These are phyloP conservation scores for Zymoseptoria ardabiliae DNA, from an alignment of 2,329 filamentous ascomycete genomes.

Conservation along the genomic window DNA sequence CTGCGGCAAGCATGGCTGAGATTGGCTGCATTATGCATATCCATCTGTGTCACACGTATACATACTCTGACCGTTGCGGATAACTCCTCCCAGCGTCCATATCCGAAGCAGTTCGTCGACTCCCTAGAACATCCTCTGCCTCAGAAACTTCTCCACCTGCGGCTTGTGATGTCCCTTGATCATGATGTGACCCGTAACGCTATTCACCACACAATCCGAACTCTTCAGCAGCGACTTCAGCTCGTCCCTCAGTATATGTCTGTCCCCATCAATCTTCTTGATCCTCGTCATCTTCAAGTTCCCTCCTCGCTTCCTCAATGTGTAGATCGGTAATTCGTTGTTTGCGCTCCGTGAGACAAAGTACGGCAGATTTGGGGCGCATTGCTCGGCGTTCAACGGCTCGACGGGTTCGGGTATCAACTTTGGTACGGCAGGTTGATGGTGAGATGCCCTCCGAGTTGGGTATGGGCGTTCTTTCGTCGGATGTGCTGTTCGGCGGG, in stretches of 20 bases:
- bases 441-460: constrained; percentile 23
- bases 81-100: no score
- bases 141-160: constrained; percentile 30
- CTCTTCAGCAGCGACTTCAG: constrained; percentile 50
- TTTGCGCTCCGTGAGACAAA: constrained; percentile 64
- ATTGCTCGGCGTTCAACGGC: constrained; percentile 22
- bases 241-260: constrained; percentile 55
- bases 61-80: no score
- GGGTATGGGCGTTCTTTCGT: constrained; percentile 29
- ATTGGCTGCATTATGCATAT: no score
- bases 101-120: no score
- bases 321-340: constrained; percentile 70
- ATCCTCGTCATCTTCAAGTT: constrained; percentile 67
- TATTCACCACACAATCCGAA: constrained; percentile 50
- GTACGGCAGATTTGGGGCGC: constrained; percentile 52
- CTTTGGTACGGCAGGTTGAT: constrained; percentile 11
- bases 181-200: constrained; percentile 63
- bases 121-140: constrained; percentile 29
- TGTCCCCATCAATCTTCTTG: constrained; percentile 72
- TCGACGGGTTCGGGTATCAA: constrained; percentile 23
- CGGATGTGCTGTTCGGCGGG: constrained; percentile 28
- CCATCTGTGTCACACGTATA: no score
- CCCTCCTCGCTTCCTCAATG: constrained; percentile 63
- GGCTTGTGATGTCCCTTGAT: constrained; percentile 47
- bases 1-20: no score